Evolutionary conservation across 192 early-diverging fungal species (phyloP), one percentile per base, ranked within the genome.

Genomic region (Funneliformis geosporum): DNA sequence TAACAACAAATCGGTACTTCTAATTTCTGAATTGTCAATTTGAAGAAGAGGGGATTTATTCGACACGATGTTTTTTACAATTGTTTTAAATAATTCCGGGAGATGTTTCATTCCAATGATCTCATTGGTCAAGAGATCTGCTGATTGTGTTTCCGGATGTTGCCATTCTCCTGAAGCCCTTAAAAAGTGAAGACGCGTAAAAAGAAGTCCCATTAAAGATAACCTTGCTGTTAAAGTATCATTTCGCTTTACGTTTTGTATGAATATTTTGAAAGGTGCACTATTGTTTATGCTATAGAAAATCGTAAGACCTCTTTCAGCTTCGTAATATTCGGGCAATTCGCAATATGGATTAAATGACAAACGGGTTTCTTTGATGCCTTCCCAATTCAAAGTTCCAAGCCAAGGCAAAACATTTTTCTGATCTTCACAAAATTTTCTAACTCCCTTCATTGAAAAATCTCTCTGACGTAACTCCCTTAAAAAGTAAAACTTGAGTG

Each of bases 401-500:
- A 80, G 8, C 79, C 79, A 80, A 21, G 79, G 73, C 23, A 80
- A 66, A 23, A 59, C 28, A 16, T 50, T 4, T 12, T 59, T n/a
- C n/a, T 73, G 72, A 8, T 18, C n/a, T 18, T n/a, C 60, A 39
- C 72, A 60, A 60, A 80, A 80, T 59, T n/a, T 23, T 40, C 50
- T 71, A 5, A 80, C 6, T 7, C 75, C 79, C 25, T 61, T n/a
- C 8, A 80, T 73, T 60, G 59, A 64, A 38, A 80, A 43, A 18
- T 55, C 60, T 42, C 60, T 28, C 4, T 47, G 8, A 2, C 79
- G 28, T 28, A 80, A 60, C 8, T 33, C 66, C 18, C 66, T 46
- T 60, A 80, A 67, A n/a, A 80, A 80, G 38, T 80, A 80, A 8
- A 80, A n/a, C 11, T 75, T 73, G 18, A 75, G 18, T 4, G 73